Base-by-base conservation (phyloP, 352 stramenopile species). In the Phytophthora boehmeriae region DNA sequence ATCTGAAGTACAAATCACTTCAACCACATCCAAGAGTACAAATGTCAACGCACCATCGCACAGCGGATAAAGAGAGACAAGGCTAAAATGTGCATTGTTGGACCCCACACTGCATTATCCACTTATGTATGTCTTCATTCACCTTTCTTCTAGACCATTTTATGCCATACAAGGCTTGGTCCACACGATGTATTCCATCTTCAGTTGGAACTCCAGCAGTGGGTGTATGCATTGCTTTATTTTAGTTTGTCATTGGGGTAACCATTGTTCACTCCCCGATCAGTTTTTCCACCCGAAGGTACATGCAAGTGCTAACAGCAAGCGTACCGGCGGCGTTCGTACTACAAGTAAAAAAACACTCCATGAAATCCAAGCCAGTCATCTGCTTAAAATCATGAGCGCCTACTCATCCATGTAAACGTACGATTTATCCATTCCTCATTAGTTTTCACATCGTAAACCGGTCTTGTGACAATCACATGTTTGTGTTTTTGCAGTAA, bases 221-320 rank as follows among this genome's bases (percentile, higher is more conserved):
- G 35, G 16, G 8, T 16, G 16, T 13, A 42, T 42, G 13, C 6
- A 42, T 16, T 42, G 32, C 44, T 59, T 45, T 51, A 51, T 41
- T 60, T 60, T 9, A 53, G 22, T 16, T 52, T 53, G 8, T 28
- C 42, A 11, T 53, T 60, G 5, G 53, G 23, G 20, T 60, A 60
- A n/a, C 42, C 53, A 23, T 51, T 60, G 22, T 60, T 52, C 20
- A 60, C 42, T 42, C 19, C 53, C 53, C 20, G 51, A 45, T 23
- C 35, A 42, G 8, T 20, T 19, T 5, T 42, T 16, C 35, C 35
- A 42, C 13, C 35, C 35, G 6, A 42, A 16, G 16, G 35, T 16
- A 42, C 6, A 9, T 9, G 35, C 35, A 9, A 42, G 35, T 42
- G 35, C 35, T 6, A 42, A 16, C 19, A 42, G 16, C 35, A 42